Evolutionary conservation across 1,139 yeast species (phyloP), one percentile per base, ranked within the genome.

Genomic region (Arxiozyma heterogenica): DNA sequence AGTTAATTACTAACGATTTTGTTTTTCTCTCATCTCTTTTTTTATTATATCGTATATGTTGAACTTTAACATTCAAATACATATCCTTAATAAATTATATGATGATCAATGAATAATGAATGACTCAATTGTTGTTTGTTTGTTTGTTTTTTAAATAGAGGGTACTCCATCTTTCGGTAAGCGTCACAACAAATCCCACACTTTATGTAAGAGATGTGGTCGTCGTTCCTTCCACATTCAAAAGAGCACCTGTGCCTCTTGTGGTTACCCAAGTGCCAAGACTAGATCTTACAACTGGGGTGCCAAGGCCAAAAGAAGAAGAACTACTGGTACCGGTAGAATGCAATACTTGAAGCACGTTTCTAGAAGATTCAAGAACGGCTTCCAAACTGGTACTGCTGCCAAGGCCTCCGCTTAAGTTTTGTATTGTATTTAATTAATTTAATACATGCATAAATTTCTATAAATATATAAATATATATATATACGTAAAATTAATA

Each of bases 111-210:
- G 7, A 23, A 23, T n/a, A n/a, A n/a, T n/a, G n/a, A n/a, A n/a
- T n/a, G n/a, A n/a, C n/a, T n/a, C n/a, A n/a, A n/a, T n/a, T n/a
- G n/a, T n/a, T n/a, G n/a, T n/a, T n/a, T n/a, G n/a, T n/a, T n/a
- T n/a, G n/a, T n/a, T n/a, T 23, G 5, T 49, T 53, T 59, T 70
- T 67, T 57, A 59, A 64, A 71, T 74, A 89, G 96, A 93, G 91
- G 98, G 98, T 89, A 93, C 98, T 79, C 96, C 98, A 83, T 89
- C 97, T 78, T 86, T 89, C 84, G 98, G 98, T 86, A 93, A 91
- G 83, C 90, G 95, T 80, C 98, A 93, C 90, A 91, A 88, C 94
- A 94, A 94, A 84, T 86, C 98, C 76, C 99, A 93, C 90, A 87
- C 95, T 75, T 83, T 91, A 80, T 94, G 99, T 84, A 89, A 86